A percentile compares a stretch with the other conserved stretches of the same genome.
These are phyloP conservation scores for Penicillium fimorum DNA, from an alignment of 495 filamentous ascomycete species.

Conservation along the genomic window DNA sequence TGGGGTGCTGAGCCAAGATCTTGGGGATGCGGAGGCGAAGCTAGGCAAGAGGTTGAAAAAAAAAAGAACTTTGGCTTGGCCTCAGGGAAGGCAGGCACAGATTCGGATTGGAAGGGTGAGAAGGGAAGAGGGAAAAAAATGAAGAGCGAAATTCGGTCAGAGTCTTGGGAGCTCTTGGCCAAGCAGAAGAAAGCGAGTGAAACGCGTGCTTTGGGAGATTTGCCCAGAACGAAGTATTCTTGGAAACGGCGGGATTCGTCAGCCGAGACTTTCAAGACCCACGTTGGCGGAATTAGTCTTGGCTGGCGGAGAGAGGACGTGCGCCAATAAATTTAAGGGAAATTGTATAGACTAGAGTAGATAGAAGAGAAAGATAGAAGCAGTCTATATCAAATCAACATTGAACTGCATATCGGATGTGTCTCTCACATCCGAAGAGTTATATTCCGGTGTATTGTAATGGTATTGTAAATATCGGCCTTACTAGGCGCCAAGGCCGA, in stretches of 20 bases:
- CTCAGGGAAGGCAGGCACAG: not conserved
- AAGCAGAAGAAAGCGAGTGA: conserved; percentile 16
- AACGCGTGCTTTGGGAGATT: conserved; percentile 21
- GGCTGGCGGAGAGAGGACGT: conserved; percentile 18
- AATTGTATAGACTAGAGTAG: not conserved
- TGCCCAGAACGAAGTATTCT: conserved; percentile 18
- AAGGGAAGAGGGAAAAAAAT: conserved; percentile 19
- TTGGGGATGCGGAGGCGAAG: conserved; percentile 7
- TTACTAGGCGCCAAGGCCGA: conserved; percentile 23
- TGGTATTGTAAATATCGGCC: conserved; percentile 13
- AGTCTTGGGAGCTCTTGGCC: conserved; percentile 27
- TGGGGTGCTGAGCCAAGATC: conserved; percentile 10
- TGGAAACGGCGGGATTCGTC: conserved; percentile 33
- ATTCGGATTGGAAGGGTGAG: not conserved
- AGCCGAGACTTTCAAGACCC: conserved; percentile 29
- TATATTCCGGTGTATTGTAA: conserved; percentile 17
- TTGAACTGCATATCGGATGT: not conserved
- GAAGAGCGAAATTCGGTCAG: conserved; percentile 17
- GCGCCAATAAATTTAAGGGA: not conserved
- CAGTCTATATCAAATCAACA: no score
- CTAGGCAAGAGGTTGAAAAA: not conserved
- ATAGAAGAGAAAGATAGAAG: not conserved
- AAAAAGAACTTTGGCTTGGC: conserved; percentile 5
- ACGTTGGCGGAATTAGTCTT: conserved; percentile 28
- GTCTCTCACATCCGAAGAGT: conserved; percentile 2